A percentile compares a stretch with the other conserved stretches of the same genome.
phyloP scores from a whole-genome alignment of 148 eudicot genomes.

The Vaccinium vitisidaea region DNA sequence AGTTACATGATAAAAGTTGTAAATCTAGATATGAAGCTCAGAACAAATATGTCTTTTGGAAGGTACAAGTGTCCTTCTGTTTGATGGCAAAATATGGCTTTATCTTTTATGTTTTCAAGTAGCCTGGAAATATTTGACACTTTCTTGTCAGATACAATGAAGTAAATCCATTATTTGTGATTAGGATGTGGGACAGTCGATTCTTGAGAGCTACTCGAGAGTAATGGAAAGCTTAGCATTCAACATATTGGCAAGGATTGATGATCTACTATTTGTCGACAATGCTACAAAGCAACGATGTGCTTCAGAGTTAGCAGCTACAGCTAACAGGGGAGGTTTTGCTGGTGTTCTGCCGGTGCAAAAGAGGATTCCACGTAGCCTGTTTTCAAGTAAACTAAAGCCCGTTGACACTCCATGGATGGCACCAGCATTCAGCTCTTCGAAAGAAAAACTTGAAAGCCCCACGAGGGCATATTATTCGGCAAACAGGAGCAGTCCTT shows the following conservation, averaged over 20 bases:
- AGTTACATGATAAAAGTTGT: neutral
- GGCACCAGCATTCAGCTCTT: neutral
- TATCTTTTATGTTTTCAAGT: neutral
- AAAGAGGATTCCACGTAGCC: neutral
- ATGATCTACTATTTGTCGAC: conserved; percentile 31
- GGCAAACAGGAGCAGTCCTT: neutral
- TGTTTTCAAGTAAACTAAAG: conserved; percentile 3
- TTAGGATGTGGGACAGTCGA: conserved; percentile 54
- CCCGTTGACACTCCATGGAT: conserved; percentile 2
- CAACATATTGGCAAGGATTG: conserved; percentile 46
- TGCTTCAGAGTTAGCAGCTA: conserved; percentile 15
- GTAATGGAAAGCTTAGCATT: conserved; percentile 51
- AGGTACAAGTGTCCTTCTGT: neutral
- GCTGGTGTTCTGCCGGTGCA: conserved; percentile 10
- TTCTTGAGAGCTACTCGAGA: conserved; percentile 55
- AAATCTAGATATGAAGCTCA: neutral
- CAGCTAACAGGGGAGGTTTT: conserved; percentile 11
- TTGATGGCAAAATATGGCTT: neutral
- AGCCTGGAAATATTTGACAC: neutral
- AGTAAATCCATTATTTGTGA: neutral
- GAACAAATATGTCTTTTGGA: neutral
- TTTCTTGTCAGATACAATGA: neutral
- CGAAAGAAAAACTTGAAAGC: conserved; percentile 7
- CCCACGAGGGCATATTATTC: neutral
- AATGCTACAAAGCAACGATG: conserved; percentile 34